Base-by-base conservation (phyloP, 192 early-diverging fungal genomes). In the Gryganskiella cystojenkinii region DNA sequence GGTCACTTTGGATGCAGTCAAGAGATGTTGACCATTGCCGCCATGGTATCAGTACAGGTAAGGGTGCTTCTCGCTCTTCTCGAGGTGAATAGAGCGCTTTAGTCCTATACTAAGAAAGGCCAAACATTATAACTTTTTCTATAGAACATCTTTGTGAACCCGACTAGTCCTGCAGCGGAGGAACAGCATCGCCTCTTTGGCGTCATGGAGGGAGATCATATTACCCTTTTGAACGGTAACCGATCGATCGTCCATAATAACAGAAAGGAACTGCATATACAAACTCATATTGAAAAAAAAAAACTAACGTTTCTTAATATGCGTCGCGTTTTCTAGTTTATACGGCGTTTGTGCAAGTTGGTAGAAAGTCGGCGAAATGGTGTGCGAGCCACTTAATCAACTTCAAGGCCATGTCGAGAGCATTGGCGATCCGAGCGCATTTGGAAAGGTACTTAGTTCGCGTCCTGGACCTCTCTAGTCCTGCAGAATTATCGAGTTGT, bases 341-440 rank as follows among this genome's bases (percentile, higher is more conserved):
- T 79, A 89, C 89, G 62, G 83, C 86, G 20, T 99, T 93, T 78
- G 61, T 90, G 0, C 79, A 76, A 2, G 65, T 65, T 17, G 85
- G 85, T 0, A 82, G 80, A 25, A 79, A 82, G 34, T 89, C 88
- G 8, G 78, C 80, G 2, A 86, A 84, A 45, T 99, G 96, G 96
- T 99, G 98, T 80, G 89, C 92, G 67, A 92, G 96, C 31, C 86
- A 90, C 30, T 85, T 83, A 57, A 75, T 93, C 15, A 91, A 92
- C 67, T 90, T 92, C 78, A 91, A 91, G 63, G 84, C 90, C 2
- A 61, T 99, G 81, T 93, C 93, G 30, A 85, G 92, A 9, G 96
- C 94, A 5, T 85, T 89, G 24, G 91, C 95, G 20, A 90, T 99
- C 33, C 92, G 96, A 43, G 89, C 94, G 51, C 96, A 99, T 66